Percentiles rank a stretch among this genome's conserved stretches.
Evolutionary conservation across 2,329 filamentous ascomycete genomes (phyloP).

Genomic region (Leptosphaerulina australis): DNA sequence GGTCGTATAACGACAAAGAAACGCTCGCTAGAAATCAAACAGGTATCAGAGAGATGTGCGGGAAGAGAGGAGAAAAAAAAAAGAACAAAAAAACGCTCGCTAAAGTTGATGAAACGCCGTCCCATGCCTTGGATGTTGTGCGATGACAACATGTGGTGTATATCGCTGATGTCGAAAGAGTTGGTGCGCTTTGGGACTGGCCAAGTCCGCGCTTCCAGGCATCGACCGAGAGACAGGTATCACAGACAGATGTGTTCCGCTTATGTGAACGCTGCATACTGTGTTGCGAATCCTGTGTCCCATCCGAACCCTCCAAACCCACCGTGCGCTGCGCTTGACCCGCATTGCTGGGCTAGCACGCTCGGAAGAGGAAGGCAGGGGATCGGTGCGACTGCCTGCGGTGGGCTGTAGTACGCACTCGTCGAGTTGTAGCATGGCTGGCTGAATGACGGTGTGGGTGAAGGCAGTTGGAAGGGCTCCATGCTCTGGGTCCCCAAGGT

Average conservation of each 20-base stretch:
- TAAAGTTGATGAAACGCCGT: slow-evolving; percentile 60
- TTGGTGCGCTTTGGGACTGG: slow-evolving; percentile 51
- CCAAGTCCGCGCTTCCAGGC: slow-evolving; percentile 52
- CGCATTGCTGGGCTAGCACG: slow-evolving; percentile 83
- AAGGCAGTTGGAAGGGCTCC: slow-evolving; percentile 73
- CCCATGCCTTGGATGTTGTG: slow-evolving; percentile 57
- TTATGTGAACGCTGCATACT: slow-evolving; percentile 82
- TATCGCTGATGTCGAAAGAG: slow-evolving; percentile 51
- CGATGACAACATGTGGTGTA: slow-evolving; percentile 36
- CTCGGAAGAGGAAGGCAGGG: slow-evolving; percentile 82
- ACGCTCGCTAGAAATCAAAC: slow-evolving; percentile 55
- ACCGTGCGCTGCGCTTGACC: slow-evolving; percentile 65
- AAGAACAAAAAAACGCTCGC: slow-evolving; percentile 44
- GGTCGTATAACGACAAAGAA: slow-evolving; percentile 26
- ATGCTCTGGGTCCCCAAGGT: slow-evolving; percentile 66
- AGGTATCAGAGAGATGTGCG: slow-evolving; percentile 47
- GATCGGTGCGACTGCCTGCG: slow-evolving; percentile 74
- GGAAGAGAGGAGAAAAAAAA: slow-evolving; percentile 31
- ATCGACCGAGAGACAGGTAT: slow-evolving; percentile 36
- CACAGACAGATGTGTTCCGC: slow-evolving; percentile 28
- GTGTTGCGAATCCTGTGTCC: slow-evolving; percentile 80
- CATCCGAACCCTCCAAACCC: slow-evolving; percentile 81
- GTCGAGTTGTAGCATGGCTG: slow-evolving; percentile 63
- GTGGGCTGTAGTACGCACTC: slow-evolving; percentile 73
- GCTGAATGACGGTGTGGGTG: slow-evolving; percentile 79